phyloP scores from a whole-genome alignment of 1,284 basidiomycete species.

The Takashimella tepidaria region DNA sequence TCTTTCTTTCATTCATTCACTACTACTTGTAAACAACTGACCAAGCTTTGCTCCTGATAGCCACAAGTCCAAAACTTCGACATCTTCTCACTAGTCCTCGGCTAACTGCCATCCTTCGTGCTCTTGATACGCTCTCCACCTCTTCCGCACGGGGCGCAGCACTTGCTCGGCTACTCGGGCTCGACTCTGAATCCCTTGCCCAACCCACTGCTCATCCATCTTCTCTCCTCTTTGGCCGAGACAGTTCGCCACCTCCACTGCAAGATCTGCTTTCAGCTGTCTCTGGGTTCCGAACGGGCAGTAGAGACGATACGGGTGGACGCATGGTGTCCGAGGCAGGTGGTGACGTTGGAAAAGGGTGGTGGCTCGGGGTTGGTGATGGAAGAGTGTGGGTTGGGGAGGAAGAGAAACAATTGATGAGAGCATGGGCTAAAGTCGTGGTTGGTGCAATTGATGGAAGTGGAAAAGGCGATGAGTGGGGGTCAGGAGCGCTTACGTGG shows the following conservation, averaged over 20 bases:
- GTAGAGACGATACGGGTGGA: neutral
- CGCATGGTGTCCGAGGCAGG: neutral
- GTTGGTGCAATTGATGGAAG: conserved; percentile 34
- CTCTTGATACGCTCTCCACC: conserved; percentile 28
- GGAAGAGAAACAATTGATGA: conserved; percentile 36
- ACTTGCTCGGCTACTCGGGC: conserved; percentile 31
- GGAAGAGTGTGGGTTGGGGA: conserved; percentile 37
- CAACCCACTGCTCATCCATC: conserved; percentile 13
- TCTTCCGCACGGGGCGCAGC: conserved; percentile 16
- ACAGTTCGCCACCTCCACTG: conserved; percentile 34
- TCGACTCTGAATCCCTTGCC: conserved; percentile 30
- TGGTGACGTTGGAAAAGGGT: conserved; percentile 16
- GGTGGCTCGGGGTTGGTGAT: conserved; percentile 29
- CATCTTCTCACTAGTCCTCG: conserved; percentile 26
- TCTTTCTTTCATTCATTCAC: neutral
- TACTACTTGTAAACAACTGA: neutral
- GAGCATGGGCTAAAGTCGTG: conserved; percentile 32
- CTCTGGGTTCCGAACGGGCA: conserved; percentile 2
- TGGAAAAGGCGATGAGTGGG: conserved; percentile 26
- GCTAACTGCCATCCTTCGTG: conserved; percentile 29
- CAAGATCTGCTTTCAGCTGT: conserved; percentile 26
- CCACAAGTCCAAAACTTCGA: conserved; percentile 33
- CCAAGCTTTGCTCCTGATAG: conserved; percentile 20
- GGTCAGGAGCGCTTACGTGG: conserved; percentile 33
- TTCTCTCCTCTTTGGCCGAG: conserved; percentile 21